These are phyloP conservation scores for Crithidia brevicula DNA, from an alignment of 208 protist species.

Conservation along the genomic window DNA sequence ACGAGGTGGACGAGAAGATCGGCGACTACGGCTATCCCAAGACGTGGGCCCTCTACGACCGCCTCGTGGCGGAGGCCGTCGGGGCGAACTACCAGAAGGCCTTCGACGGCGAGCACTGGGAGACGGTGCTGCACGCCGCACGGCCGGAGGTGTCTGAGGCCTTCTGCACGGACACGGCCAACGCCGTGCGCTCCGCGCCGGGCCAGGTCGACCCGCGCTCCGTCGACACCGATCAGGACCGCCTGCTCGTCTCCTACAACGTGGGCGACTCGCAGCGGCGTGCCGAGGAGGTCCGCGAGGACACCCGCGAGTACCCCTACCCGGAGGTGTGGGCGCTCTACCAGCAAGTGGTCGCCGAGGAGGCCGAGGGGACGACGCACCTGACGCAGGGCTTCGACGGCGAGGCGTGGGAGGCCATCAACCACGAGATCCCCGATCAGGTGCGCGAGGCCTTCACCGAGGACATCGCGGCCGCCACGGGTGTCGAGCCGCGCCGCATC, in stretches of 20 bases:
- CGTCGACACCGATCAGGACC: slow-evolving; percentile 43
- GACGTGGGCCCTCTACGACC: slow-evolving; percentile 57
- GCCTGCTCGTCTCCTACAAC: slow-evolving; percentile 57
- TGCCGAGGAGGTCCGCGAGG: slow-evolving; percentile 28
- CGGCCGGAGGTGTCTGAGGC: slow-evolving; percentile 41
- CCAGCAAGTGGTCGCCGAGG: slow-evolving; percentile 38
- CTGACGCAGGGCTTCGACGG: slow-evolving; percentile 45
- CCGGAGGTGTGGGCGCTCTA: slow-evolving; percentile 54
- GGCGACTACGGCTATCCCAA: slow-evolving; percentile 57
- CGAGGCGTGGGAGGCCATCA: slow-evolving; percentile 36
- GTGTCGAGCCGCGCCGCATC: slow-evolving; percentile 18
- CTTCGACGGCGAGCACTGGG: slow-evolving; percentile 63
- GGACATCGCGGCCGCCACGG: slow-evolving; percentile 30
- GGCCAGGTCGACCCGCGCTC: slow-evolving; percentile 39
- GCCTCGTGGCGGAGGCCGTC: slow-evolving; percentile 39
- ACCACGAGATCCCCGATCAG: slow-evolving; percentile 16
- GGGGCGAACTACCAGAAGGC: slow-evolving; percentile 44
- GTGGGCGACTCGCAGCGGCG: slow-evolving; percentile 23
- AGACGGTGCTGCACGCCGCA: slow-evolving; percentile 39
- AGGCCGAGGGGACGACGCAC: slow-evolving; percentile 33
- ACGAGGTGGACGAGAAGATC: slow-evolving; percentile 46
- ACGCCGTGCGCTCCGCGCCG: slow-evolving; percentile 28
- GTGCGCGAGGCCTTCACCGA: slow-evolving; percentile 32
- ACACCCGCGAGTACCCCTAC: slow-evolving; percentile 43
- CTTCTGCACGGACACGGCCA: slow-evolving; percentile 55